Evolutionary conservation across 2,329 filamentous ascomycete species (phyloP).

Genomic region (Xylaria sp.): DNA sequence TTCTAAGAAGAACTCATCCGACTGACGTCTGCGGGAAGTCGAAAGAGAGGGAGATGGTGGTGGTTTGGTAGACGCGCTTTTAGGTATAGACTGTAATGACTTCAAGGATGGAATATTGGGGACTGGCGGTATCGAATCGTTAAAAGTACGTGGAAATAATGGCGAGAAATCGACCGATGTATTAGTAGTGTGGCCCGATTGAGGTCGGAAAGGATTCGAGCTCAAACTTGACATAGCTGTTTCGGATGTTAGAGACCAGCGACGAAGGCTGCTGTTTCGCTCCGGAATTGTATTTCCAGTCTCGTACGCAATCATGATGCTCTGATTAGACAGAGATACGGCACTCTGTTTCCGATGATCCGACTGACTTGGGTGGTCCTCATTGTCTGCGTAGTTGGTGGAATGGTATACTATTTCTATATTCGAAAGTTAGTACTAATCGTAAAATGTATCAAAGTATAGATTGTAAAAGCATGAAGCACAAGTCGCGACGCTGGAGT

Average conservation of each 20-base stretch:
- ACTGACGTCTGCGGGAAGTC: constrained; percentile 17
- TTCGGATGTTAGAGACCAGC: constrained; percentile 57
- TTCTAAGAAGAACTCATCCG: constrained; percentile 41
- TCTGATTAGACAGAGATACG: constrained; percentile 42
- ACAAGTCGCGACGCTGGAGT: constrained; percentile 31
- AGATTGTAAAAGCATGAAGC: constrained; percentile 1
- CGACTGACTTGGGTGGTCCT: constrained; percentile 33
- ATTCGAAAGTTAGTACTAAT: constrained; percentile 34
- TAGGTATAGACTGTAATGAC: constrained; percentile 6
- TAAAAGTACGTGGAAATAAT: constrained; percentile 33
- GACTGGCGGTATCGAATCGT: constrained; percentile 34
- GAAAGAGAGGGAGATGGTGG: constrained; percentile 27
- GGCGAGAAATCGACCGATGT: constrained; percentile 57
- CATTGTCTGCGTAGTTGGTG: constrained; percentile 24
- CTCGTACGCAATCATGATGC: constrained; percentile 48
- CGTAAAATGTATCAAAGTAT: no score
- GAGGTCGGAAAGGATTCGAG: constrained; percentile 56
- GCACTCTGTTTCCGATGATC: constrained; percentile 44
- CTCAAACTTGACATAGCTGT: constrained; percentile 56
- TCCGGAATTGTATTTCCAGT: constrained; percentile 53
- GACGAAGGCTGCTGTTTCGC: constrained; percentile 53
- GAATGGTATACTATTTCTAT: constrained; percentile 37
- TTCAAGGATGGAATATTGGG: constrained; percentile 31
- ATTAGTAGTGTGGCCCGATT: constrained; percentile 57
- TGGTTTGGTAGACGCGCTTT: constrained; percentile 14